phyloP scores from a whole-genome alignment of 1,139 yeast genomes.

The Candida smagusa region DNA sequence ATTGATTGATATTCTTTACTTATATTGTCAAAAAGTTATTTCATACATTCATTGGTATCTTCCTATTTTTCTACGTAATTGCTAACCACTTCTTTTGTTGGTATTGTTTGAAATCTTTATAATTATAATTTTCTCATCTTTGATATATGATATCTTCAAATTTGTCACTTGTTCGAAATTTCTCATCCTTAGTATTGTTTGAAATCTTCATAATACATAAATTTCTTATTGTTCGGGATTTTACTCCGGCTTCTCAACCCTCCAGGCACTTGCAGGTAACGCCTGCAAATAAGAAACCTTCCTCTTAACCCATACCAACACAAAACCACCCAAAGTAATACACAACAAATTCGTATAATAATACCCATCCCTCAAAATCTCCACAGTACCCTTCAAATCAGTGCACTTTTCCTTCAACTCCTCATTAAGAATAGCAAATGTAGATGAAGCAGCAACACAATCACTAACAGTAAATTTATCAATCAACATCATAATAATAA shows the following conservation, averaged over 20 bases:
- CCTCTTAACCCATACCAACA: conserved; percentile 67
- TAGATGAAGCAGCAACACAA: conserved; percentile 33
- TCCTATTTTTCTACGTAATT: no score
- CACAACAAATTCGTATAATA: conserved; percentile 74
- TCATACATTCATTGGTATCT: no score
- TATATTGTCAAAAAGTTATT: no score
- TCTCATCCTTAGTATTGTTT: no score
- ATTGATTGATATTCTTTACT: no score
- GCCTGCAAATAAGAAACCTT: conserved; percentile 58
- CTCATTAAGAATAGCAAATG: conserved; percentile 12
- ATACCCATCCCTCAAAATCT: conserved; percentile 71
- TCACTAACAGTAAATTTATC: conserved; percentile 69
- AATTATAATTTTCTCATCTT: no score
- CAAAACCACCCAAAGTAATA: conserved; percentile 58
- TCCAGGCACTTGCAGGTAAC: conserved; percentile 67
- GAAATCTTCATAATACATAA: no score
- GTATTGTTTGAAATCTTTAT: no score
- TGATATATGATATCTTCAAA: no score
- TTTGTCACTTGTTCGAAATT: no score
- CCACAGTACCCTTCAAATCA: conserved; percentile 54
- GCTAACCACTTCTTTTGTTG: no score
- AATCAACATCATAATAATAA: conserved; percentile 72
- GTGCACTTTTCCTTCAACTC: conserved; percentile 46
- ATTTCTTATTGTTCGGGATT: no score
- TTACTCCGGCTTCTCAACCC: conserved; percentile 35